Conservation (phyloP, 2,329 filamentous ascomycete genomes). For the Aaosphaeria pasadenensis region DNA sequence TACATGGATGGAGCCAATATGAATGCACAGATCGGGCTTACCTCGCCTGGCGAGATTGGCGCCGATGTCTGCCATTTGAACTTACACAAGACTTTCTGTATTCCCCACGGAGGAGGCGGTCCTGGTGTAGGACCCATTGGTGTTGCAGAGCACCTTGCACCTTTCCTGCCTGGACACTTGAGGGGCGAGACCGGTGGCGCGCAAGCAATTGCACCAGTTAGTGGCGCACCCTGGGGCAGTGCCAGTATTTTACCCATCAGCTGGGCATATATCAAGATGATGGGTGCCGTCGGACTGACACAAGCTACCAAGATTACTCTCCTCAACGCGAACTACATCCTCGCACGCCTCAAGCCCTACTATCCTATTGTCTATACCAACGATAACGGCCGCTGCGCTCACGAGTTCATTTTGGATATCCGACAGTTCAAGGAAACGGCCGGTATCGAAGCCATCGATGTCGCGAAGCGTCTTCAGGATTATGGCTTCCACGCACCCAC, state of each 20-base stretch:
- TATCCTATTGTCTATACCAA: slow-evolving; percentile 96
- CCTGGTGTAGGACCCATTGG: slow-evolving; percentile 93
- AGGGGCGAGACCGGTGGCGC: slow-evolving; percentile 55
- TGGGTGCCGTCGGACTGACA: slow-evolving; percentile 78
- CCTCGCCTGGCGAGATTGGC: slow-evolving; percentile 90
- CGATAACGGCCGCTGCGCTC: slow-evolving; percentile 79
- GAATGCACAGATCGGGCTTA: slow-evolving; percentile 96
- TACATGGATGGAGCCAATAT: slow-evolving; percentile 99
- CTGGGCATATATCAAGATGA: slow-evolving; percentile 93
- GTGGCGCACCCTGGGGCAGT: slow-evolving; percentile 80
- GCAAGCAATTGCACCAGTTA: slow-evolving; percentile 67
- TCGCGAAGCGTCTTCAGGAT: slow-evolving; percentile 94
- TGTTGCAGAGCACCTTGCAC: slow-evolving; percentile 75
- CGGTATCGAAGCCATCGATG: slow-evolving; percentile 87
- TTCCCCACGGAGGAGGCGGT: slow-evolving; percentile 91
- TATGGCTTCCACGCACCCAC: slow-evolving; percentile 97
- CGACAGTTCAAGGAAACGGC: slow-evolving; percentile 79
- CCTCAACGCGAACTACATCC: slow-evolving; percentile 97
- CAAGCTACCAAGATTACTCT: slow-evolving; percentile 89
- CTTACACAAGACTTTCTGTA: slow-evolving; percentile 98
- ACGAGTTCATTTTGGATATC: slow-evolving; percentile 94
- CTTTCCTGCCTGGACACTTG: slow-evolving; percentile 72
- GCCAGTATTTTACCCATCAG: slow-evolving; percentile 91
- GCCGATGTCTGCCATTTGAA: slow-evolving; percentile 97
- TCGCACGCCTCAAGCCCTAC: slow-evolving; percentile 78